Conservation (phyloP, 2,329 filamentous ascomycete genomes). For the Aspergillus viridinutans region DNA sequence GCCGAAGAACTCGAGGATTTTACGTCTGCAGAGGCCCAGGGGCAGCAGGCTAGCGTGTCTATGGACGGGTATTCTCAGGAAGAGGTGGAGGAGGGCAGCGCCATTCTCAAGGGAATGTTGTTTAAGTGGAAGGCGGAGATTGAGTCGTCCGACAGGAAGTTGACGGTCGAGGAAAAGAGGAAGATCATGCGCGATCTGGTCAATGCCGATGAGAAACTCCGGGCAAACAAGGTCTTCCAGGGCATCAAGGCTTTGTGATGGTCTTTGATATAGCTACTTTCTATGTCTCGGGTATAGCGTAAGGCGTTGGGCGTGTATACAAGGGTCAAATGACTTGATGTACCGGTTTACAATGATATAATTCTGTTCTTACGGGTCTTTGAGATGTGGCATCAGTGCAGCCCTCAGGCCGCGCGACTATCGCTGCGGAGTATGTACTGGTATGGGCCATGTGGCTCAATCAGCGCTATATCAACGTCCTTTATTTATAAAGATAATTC, state of each 20-base stretch:
- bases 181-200: conserved; percentile 76
- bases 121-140: conserved; percentile 75
- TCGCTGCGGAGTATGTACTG: too few relatives aligned
- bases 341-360: neutral
- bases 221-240: conserved; percentile 53
- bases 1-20: conserved; percentile 98
- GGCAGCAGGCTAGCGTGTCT: conserved; percentile 36
- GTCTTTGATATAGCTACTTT: neutral
- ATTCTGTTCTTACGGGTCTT: neutral
- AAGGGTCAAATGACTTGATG: neutral
- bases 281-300: neutral
- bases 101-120: conserved; percentile 76
- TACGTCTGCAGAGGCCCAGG: conserved; percentile 39
- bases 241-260: conserved; percentile 44
- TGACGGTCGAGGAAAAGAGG: conserved; percentile 73
- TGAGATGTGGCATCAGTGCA: neutral
- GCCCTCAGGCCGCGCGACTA: too few relatives aligned
- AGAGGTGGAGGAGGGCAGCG: conserved; percentile 85
- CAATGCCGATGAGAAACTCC: conserved; percentile 61
- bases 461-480: too few relatives aligned
- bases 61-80: conserved; percentile 63
- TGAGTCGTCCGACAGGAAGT: conserved; percentile 56
- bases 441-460: too few relatives aligned
- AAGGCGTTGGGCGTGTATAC: neutral
- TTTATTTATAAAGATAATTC: too few relatives aligned